phyloP scores from a whole-genome alignment of 2,329 filamentous ascomycete species.

The Colletotrichum gigasporum region DNA sequence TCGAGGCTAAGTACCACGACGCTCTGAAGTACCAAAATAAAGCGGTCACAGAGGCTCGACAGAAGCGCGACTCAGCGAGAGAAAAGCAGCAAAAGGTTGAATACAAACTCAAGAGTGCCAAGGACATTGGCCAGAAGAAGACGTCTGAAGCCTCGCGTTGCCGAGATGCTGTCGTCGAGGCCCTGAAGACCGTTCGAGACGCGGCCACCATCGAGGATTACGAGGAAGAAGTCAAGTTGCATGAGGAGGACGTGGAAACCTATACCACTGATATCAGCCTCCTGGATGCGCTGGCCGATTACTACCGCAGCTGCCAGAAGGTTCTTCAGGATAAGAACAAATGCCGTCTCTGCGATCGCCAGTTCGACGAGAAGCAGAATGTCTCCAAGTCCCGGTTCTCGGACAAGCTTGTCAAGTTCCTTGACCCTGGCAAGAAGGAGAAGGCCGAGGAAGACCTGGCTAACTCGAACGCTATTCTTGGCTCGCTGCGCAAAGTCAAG shows the following conservation, averaged over 20 bases:
- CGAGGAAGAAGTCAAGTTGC: slow-evolving; percentile 57
- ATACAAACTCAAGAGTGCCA: slow-evolving; percentile 73
- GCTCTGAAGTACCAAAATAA: slow-evolving; percentile 66
- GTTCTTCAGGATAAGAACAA: slow-evolving; percentile 73
- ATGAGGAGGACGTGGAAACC: slow-evolving; percentile 67
- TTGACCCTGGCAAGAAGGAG: slow-evolving; percentile 69
- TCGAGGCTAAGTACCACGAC: slow-evolving; percentile 77
- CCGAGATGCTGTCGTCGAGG: slow-evolving; percentile 63
- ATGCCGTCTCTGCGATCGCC: slow-evolving; percentile 80
- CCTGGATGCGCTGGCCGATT: slow-evolving; percentile 74
- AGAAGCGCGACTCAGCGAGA: slow-evolving; percentile 73
- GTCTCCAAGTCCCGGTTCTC: slow-evolving; percentile 70
- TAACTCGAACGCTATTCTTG: slow-evolving; percentile 58
- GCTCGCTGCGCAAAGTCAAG: slow-evolving; percentile 69
- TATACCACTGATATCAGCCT: slow-evolving; percentile 74
- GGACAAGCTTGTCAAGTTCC: slow-evolving; percentile 71
- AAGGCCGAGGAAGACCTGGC: slow-evolving; percentile 71
- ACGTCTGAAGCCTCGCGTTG: slow-evolving; percentile 69
- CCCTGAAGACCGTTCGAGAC: slow-evolving; percentile 55
- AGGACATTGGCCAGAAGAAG: slow-evolving; percentile 72
- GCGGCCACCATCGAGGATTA: slow-evolving; percentile 64
- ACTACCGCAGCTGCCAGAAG: slow-evolving; percentile 75
- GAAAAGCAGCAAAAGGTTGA: slow-evolving; percentile 82
- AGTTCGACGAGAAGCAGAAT: slow-evolving; percentile 69
- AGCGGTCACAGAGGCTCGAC: slow-evolving; percentile 71